Conservation (phyloP, 495 filamentous ascomycete species). For the Parathielavia appendiculata region DNA sequence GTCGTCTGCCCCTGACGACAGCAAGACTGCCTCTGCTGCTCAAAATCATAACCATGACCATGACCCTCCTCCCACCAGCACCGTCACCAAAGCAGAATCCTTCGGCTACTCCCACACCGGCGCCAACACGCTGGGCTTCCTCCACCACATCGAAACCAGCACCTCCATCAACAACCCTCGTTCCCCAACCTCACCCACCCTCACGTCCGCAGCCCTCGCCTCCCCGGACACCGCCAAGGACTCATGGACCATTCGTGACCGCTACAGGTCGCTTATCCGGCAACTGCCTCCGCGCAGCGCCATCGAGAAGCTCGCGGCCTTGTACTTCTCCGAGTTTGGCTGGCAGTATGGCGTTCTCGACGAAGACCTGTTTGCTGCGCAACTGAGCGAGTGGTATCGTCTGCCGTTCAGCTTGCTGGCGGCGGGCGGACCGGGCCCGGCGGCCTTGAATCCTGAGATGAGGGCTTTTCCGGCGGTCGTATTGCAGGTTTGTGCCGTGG, state of each 20-base stretch:
- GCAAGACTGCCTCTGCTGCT: background rate
- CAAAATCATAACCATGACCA: background rate
- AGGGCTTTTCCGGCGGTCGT: constrained; percentile 52
- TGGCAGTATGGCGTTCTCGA: constrained; percentile 57
- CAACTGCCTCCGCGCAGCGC: constrained; percentile 50
- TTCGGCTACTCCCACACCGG: constrained; percentile 48
- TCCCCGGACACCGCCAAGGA: background rate
- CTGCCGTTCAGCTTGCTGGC: constrained; percentile 42
- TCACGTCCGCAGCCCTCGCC: constrained; percentile 6
- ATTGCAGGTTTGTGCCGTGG: constrained; percentile 52
- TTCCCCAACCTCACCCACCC: background rate
- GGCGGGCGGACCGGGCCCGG: background rate
- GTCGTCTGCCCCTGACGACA: background rate
- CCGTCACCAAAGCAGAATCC: constrained; percentile 33
- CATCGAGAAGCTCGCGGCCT: constrained; percentile 48
- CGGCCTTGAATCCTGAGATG: constrained; percentile 29
- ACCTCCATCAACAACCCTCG: background rate
- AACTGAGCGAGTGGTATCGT: constrained; percentile 49
- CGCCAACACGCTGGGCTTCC: constrained; percentile 45
- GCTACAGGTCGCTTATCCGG: constrained; percentile 50
- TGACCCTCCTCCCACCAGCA: background rate
- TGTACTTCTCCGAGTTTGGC: constrained; percentile 55
- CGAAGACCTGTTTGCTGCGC: constrained; percentile 43
- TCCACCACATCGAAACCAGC: constrained; percentile 45
- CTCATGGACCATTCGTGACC: constrained; percentile 27